Conservation (phyloP, 2,329 filamentous ascomycete genomes). For the Mariannaea sp. region DNA sequence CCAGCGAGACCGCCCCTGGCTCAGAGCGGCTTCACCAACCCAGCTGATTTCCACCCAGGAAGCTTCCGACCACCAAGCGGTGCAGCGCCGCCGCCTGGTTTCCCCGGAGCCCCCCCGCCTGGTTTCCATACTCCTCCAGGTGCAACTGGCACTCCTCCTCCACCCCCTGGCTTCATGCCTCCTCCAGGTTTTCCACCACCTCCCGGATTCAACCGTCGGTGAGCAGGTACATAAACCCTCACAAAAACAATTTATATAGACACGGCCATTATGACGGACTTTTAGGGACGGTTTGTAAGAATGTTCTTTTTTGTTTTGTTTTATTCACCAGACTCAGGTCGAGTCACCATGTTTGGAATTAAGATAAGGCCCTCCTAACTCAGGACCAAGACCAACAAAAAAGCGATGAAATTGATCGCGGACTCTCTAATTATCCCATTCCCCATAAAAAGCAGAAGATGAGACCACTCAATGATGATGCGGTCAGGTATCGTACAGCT, state of each 20-base stretch:
- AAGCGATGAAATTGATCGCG: constrained; percentile 15
- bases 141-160: constrained; percentile 42
- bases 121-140: constrained; percentile 47
- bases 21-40: constrained; percentile 52
- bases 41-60: constrained; percentile 54
- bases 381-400: constrained; percentile 2
- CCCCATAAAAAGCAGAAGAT: constrained; percentile 14
- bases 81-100: constrained; percentile 46
- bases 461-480: constrained; percentile 24
- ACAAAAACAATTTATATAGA: constrained; percentile 19
- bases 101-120: constrained; percentile 46
- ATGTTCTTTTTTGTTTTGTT: too few relatives aligned
- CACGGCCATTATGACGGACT: constrained; percentile 3
- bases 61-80: constrained; percentile 47
- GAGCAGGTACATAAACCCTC: constrained; percentile 23
- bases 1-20: constrained; percentile 56
- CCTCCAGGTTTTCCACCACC: constrained; percentile 53
- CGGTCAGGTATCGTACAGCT: constrained; percentile 37
- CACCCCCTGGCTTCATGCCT: constrained; percentile 49
- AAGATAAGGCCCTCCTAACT: constrained; percentile 1
- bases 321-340: constrained; percentile 12
- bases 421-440: constrained; percentile 17
- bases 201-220: constrained; percentile 49
- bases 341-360: constrained; percentile 12
- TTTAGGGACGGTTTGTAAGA: not conserved